These are phyloP conservation scores for Penicillium riverlandense DNA, from an alignment of 495 filamentous ascomycete species.

Conservation along the genomic window DNA sequence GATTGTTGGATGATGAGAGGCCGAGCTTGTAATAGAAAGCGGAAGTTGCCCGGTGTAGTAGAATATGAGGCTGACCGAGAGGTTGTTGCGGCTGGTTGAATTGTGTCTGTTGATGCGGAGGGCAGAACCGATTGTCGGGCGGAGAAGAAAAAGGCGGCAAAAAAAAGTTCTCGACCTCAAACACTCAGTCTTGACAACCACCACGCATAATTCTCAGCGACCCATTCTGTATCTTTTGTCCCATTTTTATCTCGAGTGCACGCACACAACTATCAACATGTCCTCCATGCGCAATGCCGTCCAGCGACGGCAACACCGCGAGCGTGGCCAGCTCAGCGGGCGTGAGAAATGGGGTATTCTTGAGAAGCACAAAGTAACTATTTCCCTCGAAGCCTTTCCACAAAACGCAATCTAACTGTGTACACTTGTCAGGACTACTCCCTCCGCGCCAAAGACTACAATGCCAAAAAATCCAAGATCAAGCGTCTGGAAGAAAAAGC, in stretches of 20 bases:
- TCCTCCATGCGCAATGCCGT: constrained; percentile 79
- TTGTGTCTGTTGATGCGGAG: constrained; percentile 18
- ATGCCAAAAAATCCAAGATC: constrained; percentile 72
- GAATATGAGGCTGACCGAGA: background rate
- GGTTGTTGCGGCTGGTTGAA: background rate
- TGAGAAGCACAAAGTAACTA: constrained; percentile 74
- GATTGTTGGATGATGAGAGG: background rate
- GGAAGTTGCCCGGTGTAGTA: no score
- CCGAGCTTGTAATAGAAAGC: no score
- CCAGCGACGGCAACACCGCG: constrained; percentile 68
- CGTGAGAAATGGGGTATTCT: constrained; percentile 78
- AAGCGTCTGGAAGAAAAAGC: constrained; percentile 75
- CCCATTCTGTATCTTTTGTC: background rate
- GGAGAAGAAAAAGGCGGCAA: constrained; percentile 17
- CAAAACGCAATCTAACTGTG: constrained; percentile 7
- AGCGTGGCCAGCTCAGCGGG: constrained; percentile 79
- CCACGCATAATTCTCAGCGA: no score
- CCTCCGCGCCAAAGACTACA: constrained; percentile 82
- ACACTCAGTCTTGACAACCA: constrained; percentile 1
- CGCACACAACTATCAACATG: constrained; percentile 40
- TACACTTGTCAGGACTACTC: constrained; percentile 68
- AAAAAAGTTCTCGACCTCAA: constrained; percentile 16
- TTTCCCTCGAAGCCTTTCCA: background rate
- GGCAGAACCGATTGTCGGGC: constrained; percentile 20
- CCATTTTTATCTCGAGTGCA: background rate